Conservation (phyloP, 2,329 filamentous ascomycete genomes). For the Thelonectria rubi region DNA sequence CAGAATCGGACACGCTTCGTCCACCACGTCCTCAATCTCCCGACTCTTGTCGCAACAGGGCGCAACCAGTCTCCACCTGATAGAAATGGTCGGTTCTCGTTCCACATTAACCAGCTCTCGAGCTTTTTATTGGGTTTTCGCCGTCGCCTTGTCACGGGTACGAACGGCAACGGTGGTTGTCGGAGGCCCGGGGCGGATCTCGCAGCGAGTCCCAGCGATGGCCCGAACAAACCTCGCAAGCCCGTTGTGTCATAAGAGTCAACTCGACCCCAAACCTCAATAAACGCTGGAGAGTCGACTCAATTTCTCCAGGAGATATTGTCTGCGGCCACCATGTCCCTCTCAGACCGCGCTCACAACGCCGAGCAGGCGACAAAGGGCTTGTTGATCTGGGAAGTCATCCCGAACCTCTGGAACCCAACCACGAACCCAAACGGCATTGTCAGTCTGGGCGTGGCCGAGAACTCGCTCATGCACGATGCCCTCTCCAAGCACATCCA, state of each 20-base stretch:
- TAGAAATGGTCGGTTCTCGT: neutral
- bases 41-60: neutral
- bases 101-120: conserved; percentile 4
- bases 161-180: conserved; percentile 1
- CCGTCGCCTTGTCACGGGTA: conserved; percentile 1
- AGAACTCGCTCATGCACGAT: conserved; percentile 62
- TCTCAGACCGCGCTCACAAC: conserved; percentile 44
- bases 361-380: conserved; percentile 41
- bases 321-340: conserved; percentile 28
- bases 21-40: too few species aligned
- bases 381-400: conserved; percentile 53
- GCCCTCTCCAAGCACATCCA: conserved; percentile 54
- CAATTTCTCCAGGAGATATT: neutral
- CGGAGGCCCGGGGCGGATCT: conserved; percentile 15
- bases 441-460: conserved; percentile 61
- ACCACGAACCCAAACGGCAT: conserved; percentile 54
- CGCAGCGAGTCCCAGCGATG: conserved; percentile 23
- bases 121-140: conserved; percentile 6
- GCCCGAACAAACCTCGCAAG: conserved; percentile 6
- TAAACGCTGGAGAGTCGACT: neutral
- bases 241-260: neutral
- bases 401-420: conserved; percentile 55
- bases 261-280: neutral
- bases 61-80: neutral
- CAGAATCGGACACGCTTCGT: too few species aligned